Conservation (phyloP, 1,284 basidiomycete species). For the Gomphus sp. region DNA sequence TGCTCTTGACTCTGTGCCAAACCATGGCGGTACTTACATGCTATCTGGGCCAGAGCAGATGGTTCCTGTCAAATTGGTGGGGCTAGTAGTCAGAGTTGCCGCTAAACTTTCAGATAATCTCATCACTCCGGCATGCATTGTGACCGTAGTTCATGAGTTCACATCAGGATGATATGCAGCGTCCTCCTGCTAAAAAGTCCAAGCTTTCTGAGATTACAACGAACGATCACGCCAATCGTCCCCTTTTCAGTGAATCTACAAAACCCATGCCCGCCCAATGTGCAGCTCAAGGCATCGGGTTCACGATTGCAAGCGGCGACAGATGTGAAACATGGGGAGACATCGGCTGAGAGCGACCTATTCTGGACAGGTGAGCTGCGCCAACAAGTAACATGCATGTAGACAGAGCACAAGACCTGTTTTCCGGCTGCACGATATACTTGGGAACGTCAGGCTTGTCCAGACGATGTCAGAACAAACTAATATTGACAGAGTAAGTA, state of each 20-base stretch:
- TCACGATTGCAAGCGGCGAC: background rate
- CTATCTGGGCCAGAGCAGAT: too few species aligned
- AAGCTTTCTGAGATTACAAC: constrained; percentile 3
- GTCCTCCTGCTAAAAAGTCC: constrained; percentile 3
- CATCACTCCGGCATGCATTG: too few species aligned
- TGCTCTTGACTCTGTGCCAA: too few species aligned
- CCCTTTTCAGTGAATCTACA: background rate
- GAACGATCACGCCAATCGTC: background rate
- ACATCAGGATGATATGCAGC: constrained; percentile 3
- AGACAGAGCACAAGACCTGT: constrained; percentile 40
- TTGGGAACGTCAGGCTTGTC: constrained; percentile 43
- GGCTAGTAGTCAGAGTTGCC: too few species aligned
- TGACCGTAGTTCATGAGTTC: constrained; percentile 12
- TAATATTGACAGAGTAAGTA: too few species aligned
- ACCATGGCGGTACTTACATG: too few species aligned
- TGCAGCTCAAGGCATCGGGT: background rate
- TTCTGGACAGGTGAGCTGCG: constrained; percentile 69
- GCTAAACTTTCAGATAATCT: too few species aligned
- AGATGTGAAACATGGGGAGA: background rate
- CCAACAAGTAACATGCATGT: constrained; percentile 53
- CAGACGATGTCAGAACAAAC: background rate
- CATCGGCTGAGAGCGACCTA: constrained; percentile 15
- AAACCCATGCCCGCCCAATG: background rate
- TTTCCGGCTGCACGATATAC: constrained; percentile 55
- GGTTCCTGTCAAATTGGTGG: too few species aligned